A percentile compares a stretch with the other conserved stretches of the same genome.
These are phyloP conservation scores for Taxawa tesnikishii DNA, from an alignment of 2,329 filamentous ascomycete species.

Conservation along the genomic window DNA sequence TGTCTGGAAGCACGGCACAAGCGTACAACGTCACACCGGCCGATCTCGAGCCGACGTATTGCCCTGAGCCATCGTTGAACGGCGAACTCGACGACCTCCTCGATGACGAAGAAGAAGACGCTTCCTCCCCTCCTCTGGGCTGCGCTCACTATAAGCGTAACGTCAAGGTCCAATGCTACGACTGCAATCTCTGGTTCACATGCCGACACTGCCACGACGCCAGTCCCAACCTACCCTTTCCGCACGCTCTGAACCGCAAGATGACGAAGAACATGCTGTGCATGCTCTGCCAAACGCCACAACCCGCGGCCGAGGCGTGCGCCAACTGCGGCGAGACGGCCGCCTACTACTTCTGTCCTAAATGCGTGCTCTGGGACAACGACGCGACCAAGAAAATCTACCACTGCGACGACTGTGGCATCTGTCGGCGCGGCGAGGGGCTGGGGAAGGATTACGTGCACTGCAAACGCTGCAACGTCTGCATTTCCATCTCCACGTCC, in stretches of 20 bases:
- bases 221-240: constrained; percentile 44
- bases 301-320: constrained; percentile 69
- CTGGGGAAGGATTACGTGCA: constrained; percentile 96
- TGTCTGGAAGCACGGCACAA: background rate
- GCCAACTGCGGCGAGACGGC: constrained; percentile 61
- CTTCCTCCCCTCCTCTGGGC: constrained; percentile 45
- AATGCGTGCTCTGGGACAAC: constrained; percentile 97
- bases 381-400: constrained; percentile 85
- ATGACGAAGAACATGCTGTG: constrained; percentile 94
- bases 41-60: constrained; percentile 21
- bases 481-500: constrained; percentile 79
- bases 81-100: constrained; percentile 24
- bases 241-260: constrained; percentile 54
- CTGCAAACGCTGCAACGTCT: constrained; percentile 94
- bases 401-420: constrained; percentile 90
- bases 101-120: constrained; percentile 34
- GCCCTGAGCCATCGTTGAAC: constrained; percentile 15
- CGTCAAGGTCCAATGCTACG: constrained; percentile 87
- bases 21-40: constrained; percentile 18
- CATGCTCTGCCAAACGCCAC: constrained; percentile 83
- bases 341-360: constrained; percentile 83
- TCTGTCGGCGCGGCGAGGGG: constrained; percentile 81
- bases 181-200: constrained; percentile 84
- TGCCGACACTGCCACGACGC: constrained; percentile 95
- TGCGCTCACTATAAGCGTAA: constrained; percentile 92